phyloP scores from a whole-genome alignment of 257 asterid species.

The Nyctanthes arbortristis region DNA sequence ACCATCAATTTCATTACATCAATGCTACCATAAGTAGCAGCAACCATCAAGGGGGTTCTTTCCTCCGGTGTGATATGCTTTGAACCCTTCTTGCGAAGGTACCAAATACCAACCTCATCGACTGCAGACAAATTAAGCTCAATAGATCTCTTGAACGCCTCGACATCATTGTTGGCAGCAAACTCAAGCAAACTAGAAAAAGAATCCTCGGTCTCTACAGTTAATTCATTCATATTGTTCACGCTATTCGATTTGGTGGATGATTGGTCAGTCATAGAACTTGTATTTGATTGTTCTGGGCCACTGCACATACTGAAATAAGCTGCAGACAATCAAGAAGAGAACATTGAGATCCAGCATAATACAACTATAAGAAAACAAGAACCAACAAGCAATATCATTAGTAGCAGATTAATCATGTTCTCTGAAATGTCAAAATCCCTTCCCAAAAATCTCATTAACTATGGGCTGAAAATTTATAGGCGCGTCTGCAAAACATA shows the following conservation, averaged over 20 bases:
- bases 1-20: conserved; percentile 78
- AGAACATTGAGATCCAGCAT: conserved; percentile 11
- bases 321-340: conserved; percentile 44
- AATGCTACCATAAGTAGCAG: conserved; percentile 79
- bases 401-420: no score
- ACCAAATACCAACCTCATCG: conserved; percentile 83
- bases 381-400: neutral
- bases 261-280: conserved; percentile 24
- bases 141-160: conserved; percentile 63
- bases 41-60: conserved; percentile 91
- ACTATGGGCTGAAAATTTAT: neutral
- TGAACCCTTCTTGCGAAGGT: conserved; percentile 67
- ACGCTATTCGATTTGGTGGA: conserved; percentile 27
- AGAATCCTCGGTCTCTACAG: conserved; percentile 64
- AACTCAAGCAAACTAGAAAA: conserved; percentile 80
- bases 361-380: neutral
- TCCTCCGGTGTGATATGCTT: conserved; percentile 68
- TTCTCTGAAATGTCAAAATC: neutral
- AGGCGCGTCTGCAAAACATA: neutral
- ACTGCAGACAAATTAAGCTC: conserved; percentile 71
- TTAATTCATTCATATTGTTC: conserved; percentile 46
- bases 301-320: conserved; percentile 55
- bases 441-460: neutral
- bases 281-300: conserved; percentile 40
- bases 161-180: conserved; percentile 80